A percentile compares a stretch with the other conserved stretches of the same genome.
Conservation (phyloP, 2,329 filamentous ascomycete species). For the Fusarium sp. region DNA sequence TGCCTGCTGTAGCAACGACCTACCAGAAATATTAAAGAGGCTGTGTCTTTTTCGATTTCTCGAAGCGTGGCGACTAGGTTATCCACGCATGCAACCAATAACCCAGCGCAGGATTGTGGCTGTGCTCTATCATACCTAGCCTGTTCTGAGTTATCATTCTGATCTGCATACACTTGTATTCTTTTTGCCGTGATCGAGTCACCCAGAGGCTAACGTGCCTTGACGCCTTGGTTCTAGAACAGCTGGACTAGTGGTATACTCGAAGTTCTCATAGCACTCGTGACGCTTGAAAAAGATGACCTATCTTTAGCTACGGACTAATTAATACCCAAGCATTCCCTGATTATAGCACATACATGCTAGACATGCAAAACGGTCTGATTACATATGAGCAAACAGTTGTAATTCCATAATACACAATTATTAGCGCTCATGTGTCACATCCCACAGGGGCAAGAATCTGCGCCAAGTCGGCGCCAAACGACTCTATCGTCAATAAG, state of each 20-base stretch:
- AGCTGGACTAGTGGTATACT: neutral
- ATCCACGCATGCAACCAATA: neutral
- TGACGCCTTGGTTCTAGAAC: neutral
- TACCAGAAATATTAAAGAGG: neutral
- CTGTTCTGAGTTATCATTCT: neutral
- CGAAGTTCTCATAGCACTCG: neutral
- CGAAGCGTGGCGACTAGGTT: slow-evolving; percentile 12
- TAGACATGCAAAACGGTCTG: neutral
- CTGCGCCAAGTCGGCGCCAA: slow-evolving; percentile 37
- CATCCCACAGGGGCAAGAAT: neutral
- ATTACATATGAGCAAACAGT: neutral
- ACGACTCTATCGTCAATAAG: slow-evolving; percentile 40
- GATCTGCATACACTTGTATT: neutral
- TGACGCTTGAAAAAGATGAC: neutral
- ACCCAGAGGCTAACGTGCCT: neutral
- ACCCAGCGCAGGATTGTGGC: slow-evolving; percentile 10
- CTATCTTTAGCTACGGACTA: neutral
- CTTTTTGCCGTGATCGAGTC: neutral
- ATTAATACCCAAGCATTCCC: neutral
- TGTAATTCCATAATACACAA: neutral
- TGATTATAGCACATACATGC: too few relatives aligned
- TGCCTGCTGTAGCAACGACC: slow-evolving; percentile 12
- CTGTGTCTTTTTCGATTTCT: slow-evolving; percentile 23
- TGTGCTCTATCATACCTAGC: neutral
- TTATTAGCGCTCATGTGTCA: neutral